Conservation (phyloP, 106 monocot species). For the Platanthera zijinensis region DNA sequence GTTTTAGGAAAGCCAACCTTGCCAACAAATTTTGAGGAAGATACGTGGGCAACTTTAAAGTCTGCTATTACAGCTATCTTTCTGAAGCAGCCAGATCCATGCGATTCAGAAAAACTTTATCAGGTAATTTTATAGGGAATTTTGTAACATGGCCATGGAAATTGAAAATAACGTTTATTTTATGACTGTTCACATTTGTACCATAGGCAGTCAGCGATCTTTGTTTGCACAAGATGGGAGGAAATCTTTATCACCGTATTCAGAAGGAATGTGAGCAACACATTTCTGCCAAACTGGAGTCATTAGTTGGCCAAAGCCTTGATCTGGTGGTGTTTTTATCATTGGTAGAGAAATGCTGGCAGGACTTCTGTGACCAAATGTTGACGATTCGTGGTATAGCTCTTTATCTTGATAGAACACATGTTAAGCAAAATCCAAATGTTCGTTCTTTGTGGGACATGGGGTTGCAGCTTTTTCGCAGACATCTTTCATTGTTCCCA, state of each 20-base stretch:
- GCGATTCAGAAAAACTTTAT: slow-evolving; percentile 90
- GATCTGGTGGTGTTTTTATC: slow-evolving; percentile 93
- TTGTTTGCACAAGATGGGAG: slow-evolving; percentile 89
- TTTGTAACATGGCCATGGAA: background rate
- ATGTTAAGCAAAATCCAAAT: slow-evolving; percentile 84
- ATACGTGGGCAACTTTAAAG: slow-evolving; percentile 87
- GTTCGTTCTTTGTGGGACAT: slow-evolving; percentile 94
- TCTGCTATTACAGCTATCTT: slow-evolving; percentile 86
- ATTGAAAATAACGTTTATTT: slow-evolving; percentile 2
- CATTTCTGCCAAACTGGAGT: slow-evolving; percentile 56
- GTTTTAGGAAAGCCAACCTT: slow-evolving; percentile 74
- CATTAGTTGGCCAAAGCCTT: slow-evolving; percentile 90
- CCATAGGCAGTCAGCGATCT: slow-evolving; percentile 78
- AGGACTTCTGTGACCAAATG: slow-evolving; percentile 99
- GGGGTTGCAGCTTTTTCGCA: slow-evolving; percentile 91
- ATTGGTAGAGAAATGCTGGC: slow-evolving; percentile 93
- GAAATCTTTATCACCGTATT: slow-evolving; percentile 85
- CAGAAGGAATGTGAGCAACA: slow-evolving; percentile 88
- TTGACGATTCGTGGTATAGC: slow-evolving; percentile 95
- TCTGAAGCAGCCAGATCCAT: slow-evolving; percentile 81
- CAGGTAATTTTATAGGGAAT: slow-evolving; percentile 41
- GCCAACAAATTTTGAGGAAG: slow-evolving; percentile 83
- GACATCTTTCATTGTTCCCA: slow-evolving; percentile 60
- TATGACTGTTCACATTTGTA: slow-evolving; percentile 3
- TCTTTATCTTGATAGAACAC: slow-evolving; percentile 88